Base-by-base conservation (phyloP, 2,329 filamentous ascomycete species). In the Colletotrichum lupini region DNA sequence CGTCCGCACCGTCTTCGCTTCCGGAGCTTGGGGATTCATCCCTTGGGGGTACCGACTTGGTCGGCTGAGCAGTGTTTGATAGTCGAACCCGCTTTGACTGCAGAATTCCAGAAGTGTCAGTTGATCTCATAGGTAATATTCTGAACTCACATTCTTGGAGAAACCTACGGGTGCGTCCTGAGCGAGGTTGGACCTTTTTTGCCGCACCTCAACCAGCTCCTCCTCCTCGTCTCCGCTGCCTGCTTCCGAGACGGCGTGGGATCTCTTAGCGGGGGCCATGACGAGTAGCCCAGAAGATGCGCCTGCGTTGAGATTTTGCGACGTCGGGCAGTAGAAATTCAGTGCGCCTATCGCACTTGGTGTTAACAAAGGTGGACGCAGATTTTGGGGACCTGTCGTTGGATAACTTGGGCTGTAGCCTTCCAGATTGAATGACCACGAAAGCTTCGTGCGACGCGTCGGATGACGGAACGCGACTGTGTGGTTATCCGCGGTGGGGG, bases 231-330 rank as follows among this genome's bases (percentile, higher is more conserved):
- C 24, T 11, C 49, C 37, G 14, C 14, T 14, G 46, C 22, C 67
- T 63, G 80, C 78, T 19, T 83, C 81, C 52, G 80, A 78, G 7
- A 76, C 79, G 62, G 77, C 82, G 56, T 84, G 82, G 26, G 82
- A 81, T 75, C 87, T 85, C 79, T 90, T 89, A 28, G 77, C 66
- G 5, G 78, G 77, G 59, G 79, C 74, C 81, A 83, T 83, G 59
- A 22, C 46, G 32, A 66, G 58, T 37, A 69, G 66, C 30, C 16
- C 19, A 8, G 26, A 22, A 16, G 11, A 22, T 30, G n/a, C 55
- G 26, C 24, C 60, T 67, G 46, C 46, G 56, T 67, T 5, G 26
- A 49, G 30, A 16, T 42, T 19, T 26, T 52, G n/a, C 52, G n/a
- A 26, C 42, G 3, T 62, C 5, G n/a, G 19, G 30, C 14, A 11